Conservation (phyloP, 352 stramenopile species). For the Globisporangium cederbergense region DNA sequence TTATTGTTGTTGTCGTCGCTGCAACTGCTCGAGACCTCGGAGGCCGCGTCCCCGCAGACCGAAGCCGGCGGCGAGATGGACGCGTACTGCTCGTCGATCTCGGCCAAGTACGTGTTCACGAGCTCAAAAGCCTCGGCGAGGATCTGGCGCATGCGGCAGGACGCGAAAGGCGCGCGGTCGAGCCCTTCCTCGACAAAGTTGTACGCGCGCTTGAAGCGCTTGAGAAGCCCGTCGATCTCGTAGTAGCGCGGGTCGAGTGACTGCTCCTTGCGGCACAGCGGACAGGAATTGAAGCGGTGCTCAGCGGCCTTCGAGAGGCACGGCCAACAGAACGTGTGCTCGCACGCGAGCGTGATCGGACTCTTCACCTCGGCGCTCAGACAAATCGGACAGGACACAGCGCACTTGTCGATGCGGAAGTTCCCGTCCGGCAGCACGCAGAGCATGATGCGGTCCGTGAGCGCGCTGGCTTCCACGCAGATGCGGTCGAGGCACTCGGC, state of each 20-base stretch:
- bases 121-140: conserved; percentile 59
- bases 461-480: conserved; percentile 37
- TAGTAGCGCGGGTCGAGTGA: conserved; percentile 80
- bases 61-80: conserved; percentile 40
- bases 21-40: conserved; percentile 3
- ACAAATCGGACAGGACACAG: conserved; percentile 69
- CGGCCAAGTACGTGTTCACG: conserved; percentile 42
- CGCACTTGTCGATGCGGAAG: conserved; percentile 40
- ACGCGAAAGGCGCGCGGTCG: conserved; percentile 44
- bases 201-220: conserved; percentile 73
- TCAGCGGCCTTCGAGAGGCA: conserved; percentile 69
- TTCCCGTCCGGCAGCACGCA: conserved; percentile 68
- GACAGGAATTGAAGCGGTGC: conserved; percentile 73
- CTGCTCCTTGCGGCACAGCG: conserved; percentile 63
- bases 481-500: conserved; percentile 48
- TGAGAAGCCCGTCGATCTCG: conserved; percentile 72
- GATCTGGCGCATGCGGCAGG: conserved; percentile 66
- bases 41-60: conserved; percentile 10
- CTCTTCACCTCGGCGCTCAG: conserved; percentile 58
- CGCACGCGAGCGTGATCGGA: conserved; percentile 66
- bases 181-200: conserved; percentile 53
- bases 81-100: conserved; percentile 62
- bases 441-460: conserved; percentile 71
- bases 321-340: conserved; percentile 81
- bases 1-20: not conserved